Evolutionary conservation across 2,329 filamentous ascomycete genomes (phyloP).

Genomic region (Dactylellina sp.): DNA sequence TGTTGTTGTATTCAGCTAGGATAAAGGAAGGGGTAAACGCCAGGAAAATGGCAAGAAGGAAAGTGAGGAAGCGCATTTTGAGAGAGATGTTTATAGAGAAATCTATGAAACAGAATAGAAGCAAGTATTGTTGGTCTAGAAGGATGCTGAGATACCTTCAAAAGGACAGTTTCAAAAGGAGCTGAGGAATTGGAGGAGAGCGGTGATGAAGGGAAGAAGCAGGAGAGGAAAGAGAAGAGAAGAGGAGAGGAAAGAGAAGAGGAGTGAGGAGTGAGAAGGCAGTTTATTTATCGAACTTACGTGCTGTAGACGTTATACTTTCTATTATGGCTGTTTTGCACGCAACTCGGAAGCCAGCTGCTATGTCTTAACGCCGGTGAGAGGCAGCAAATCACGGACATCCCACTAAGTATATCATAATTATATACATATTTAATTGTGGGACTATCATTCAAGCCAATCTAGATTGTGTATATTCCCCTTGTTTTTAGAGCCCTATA

Average conservation of each 20-base stretch:
- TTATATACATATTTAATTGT: too few relatives aligned
- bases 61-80: constrained; percentile 48
- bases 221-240: not conserved
- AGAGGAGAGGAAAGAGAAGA: not conserved
- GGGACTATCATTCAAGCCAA: too few relatives aligned
- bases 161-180: constrained; percentile 21
- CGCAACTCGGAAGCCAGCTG: too few relatives aligned
- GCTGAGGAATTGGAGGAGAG: constrained; percentile 5
- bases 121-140: constrained; percentile 18
- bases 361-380: too few relatives aligned
- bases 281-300: not conserved
- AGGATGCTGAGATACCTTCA: not conserved
- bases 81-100: constrained; percentile 3
- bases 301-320: not conserved
- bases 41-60: constrained; percentile 40
- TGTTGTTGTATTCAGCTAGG: constrained; percentile 23
- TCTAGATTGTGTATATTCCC: too few relatives aligned
- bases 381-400: too few relatives aligned
- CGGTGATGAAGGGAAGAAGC: constrained; percentile 1
- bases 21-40: constrained; percentile 42
- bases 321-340: too few relatives aligned
- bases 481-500: too few relatives aligned
- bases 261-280: not conserved
- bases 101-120: constrained; percentile 3
- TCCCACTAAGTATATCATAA: too few relatives aligned